Evolutionary conservation across 2,329 filamentous ascomycete species (phyloP).

Genomic region (Fusarium decemcellulare): DNA sequence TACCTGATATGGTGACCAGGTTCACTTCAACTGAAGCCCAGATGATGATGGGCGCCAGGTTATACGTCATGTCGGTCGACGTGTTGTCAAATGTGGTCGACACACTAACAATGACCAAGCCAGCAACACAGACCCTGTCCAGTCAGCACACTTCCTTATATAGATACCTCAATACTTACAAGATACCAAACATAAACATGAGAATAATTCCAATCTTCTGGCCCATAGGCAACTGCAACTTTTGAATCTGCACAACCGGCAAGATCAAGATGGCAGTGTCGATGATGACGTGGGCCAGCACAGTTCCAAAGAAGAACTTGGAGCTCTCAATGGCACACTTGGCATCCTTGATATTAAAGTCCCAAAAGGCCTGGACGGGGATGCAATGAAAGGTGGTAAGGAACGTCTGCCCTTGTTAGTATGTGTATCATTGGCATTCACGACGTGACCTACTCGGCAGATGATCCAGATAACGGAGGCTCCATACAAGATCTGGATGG

Average conservation of each 20-base stretch:
- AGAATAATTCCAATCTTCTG: slow-evolving; percentile 48
- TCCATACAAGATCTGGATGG: slow-evolving; percentile 42
- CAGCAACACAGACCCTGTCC: slow-evolving; percentile 35
- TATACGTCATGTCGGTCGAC: slow-evolving; percentile 38
- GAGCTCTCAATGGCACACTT: slow-evolving; percentile 49
- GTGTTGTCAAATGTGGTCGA: slow-evolving; percentile 27
- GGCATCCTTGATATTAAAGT: slow-evolving; percentile 42
- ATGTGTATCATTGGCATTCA: neutral
- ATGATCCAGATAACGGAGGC: slow-evolving; percentile 49
- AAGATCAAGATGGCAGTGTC: slow-evolving; percentile 50
- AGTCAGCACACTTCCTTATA: no score
- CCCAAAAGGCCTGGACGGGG: slow-evolving; percentile 53
- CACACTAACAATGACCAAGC: slow-evolving; percentile 35
- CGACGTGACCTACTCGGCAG: slow-evolving; percentile 31
- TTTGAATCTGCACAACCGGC: slow-evolving; percentile 49
- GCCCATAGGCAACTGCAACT: slow-evolving; percentile 44
- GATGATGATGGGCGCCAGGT: slow-evolving; percentile 35
- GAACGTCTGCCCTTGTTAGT: slow-evolving; percentile 40
- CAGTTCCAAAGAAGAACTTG: slow-evolving; percentile 51
- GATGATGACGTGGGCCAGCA: slow-evolving; percentile 50
- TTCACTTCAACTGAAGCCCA: slow-evolving; percentile 46
- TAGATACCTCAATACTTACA: slow-evolving; percentile 37
- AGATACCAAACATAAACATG: slow-evolving; percentile 49
- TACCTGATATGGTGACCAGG: slow-evolving; percentile 42
- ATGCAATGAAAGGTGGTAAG: slow-evolving; percentile 52